phyloP scores from a whole-genome alignment of 495 filamentous ascomycete genomes.

The Xylaria bambusicola region DNA sequence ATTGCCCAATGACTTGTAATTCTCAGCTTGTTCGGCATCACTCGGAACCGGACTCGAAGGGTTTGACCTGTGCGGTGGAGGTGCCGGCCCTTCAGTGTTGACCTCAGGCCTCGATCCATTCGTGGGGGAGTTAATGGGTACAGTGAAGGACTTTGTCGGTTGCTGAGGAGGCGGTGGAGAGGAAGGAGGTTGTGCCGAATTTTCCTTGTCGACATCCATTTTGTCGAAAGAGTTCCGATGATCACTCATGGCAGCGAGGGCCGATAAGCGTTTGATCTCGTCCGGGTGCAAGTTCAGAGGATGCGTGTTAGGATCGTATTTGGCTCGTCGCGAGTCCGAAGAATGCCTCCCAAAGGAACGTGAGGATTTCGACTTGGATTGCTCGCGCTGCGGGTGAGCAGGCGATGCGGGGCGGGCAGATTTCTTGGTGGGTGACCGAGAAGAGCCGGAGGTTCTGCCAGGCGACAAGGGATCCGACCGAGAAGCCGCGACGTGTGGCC shows the following conservation, averaged over 20 bases:
- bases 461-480: conserved; percentile 32
- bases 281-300: conserved; percentile 87
- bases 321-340: conserved; percentile 46
- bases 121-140: conserved; percentile 32
- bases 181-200: conserved; percentile 47
- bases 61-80: conserved; percentile 74
- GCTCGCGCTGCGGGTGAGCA: conserved; percentile 26
- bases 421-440: conserved; percentile 30
- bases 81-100: conserved; percentile 62
- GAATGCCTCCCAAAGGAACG: conserved; percentile 44
- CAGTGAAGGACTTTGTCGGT: conserved; percentile 41
- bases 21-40: conserved; percentile 73
- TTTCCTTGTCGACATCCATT: conserved; percentile 82
- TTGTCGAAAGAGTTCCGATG: conserved; percentile 58
- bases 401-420: conserved; percentile 32
- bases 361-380: conserved; percentile 38
- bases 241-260: conserved; percentile 67
- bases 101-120: conserved; percentile 38
- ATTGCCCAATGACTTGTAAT: conserved; percentile 89
- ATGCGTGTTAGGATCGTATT: conserved; percentile 70
- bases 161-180: conserved; percentile 44
- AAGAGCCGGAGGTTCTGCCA: conserved; percentile 27
- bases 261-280: conserved; percentile 72
- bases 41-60: conserved; percentile 59
- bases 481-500: conserved; percentile 26